A percentile compares a stretch with the other conserved stretches of the same genome.
phyloP scores from a whole-genome alignment of 176 grass and related monocot genomes.

The Carex littledalei region DNA sequence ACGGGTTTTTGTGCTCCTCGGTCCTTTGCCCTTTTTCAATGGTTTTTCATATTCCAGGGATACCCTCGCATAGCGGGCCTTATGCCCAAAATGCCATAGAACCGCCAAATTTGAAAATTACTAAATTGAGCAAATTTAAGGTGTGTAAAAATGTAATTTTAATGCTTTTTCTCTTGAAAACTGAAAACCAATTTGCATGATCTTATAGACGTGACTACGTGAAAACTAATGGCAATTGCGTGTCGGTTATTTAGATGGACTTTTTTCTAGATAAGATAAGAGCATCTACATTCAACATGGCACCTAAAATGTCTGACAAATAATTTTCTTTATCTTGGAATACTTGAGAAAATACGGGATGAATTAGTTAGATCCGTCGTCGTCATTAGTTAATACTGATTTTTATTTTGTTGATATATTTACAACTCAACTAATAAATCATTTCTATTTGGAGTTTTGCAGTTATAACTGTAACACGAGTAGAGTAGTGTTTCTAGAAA shows the following conservation, averaged over 20 bases:
- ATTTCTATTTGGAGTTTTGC: neutral
- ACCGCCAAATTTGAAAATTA: conserved; percentile 21
- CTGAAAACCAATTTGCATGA: neutral
- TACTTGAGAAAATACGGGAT: neutral
- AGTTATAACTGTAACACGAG: neutral
- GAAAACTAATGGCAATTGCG: neutral
- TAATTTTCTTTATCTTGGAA: neutral
- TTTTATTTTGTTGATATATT: no score
- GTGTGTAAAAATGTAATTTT: conserved; percentile 11
- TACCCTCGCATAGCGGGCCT: neutral
- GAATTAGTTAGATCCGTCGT: neutral
- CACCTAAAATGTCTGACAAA: neutral
- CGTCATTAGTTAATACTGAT: no score
- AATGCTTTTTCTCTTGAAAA: neutral
- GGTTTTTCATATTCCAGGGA: neutral
- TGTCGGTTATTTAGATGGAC: neutral
- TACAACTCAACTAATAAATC: neutral
- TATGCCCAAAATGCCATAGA: conserved; percentile 16
- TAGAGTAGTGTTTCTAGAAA: neutral
- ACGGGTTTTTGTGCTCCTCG: neutral
- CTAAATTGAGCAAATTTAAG: neutral
- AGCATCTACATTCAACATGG: neutral
- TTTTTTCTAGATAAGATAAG: neutral
- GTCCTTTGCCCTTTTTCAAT: neutral
- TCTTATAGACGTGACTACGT: neutral